phyloP scores from a whole-genome alignment of 2,329 filamentous ascomycete genomes.

The Curvularia spicifera region DNA sequence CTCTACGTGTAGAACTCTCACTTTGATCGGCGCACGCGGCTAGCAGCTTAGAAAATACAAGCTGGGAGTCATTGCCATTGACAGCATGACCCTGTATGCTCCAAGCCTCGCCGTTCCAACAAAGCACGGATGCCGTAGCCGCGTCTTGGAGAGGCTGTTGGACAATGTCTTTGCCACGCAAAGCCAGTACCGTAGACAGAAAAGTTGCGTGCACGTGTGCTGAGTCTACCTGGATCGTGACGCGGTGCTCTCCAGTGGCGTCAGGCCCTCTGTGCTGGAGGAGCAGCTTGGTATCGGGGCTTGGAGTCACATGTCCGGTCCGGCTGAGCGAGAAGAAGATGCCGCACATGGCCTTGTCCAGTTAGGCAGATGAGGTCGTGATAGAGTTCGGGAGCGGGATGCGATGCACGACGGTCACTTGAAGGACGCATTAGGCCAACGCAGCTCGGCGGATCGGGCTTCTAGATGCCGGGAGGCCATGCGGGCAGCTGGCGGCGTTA shows the following conservation, averaged over 20 bases:
- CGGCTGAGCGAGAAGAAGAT: constrained; percentile 60
- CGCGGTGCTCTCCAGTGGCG: constrained; percentile 27
- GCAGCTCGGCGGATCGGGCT: constrained; percentile 29
- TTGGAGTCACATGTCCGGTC: constrained; percentile 30
- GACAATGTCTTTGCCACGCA: constrained; percentile 77
- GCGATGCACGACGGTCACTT: constrained; percentile 8
- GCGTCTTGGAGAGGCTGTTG: constrained; percentile 73
- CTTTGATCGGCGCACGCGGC: constrained; percentile 18
- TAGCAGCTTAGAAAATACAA: constrained; percentile 68
- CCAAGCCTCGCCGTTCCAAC: constrained; percentile 99
- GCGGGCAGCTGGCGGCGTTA: constrained; percentile 19
- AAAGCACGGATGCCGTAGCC: constrained; percentile 69
- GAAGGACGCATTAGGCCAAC: constrained; percentile 9
- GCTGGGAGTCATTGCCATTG: constrained; percentile 78
- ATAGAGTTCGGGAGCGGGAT: constrained; percentile 20
- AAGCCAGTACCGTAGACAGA: constrained; percentile 84
- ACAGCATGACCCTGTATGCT: constrained; percentile 66
- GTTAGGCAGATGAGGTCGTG: constrained; percentile 8
- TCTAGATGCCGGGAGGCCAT: constrained; percentile 30
- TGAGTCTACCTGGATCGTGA: constrained; percentile 14
- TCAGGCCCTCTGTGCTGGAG: constrained; percentile 47
- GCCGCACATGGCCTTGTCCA: constrained; percentile 48
- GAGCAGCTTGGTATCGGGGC: constrained; percentile 32
- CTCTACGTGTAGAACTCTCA: constrained; percentile 13
- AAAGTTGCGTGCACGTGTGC: constrained; percentile 62